Base-by-base conservation (phyloP, 1,284 basidiomycete genomes). In the Fomitopsis schrenkii region DNA sequence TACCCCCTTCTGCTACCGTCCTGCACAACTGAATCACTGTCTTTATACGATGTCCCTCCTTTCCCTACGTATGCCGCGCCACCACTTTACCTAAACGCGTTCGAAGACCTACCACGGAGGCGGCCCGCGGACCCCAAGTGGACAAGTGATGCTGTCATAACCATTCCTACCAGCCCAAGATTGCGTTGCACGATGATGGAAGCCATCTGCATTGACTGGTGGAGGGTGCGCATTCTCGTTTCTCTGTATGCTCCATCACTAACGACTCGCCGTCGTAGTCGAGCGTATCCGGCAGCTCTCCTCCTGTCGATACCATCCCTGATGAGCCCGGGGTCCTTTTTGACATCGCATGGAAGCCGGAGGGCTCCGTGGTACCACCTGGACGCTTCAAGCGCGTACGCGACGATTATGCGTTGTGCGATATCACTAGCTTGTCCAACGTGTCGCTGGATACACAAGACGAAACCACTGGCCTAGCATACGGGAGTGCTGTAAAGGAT, bases 161-260 rank as follows among this genome's bases (percentile, higher is more conserved):
- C 81, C n/a, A 71, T 74, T 33, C 84, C 84, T 9, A 86, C 84
- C 0, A 68, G 74, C n/a, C 82, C 82, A 36, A 79, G 85, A 45
- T 75, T 87, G 63, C 77, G 73, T 57, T 65, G 76, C 55, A 77
- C 86, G 74, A 68, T 82, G 33, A 79, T 76, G 66, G 84, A 86
- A 68, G 77, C 75, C 45, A 66, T 83, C 36, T 80, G 76, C 60
- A 76, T 86, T 38, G 72, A 74, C 58, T 76, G 76, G 63, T 87
- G 85, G 85, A 74, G 76, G 62, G 85, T 76, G 17, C 58, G 50
- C 58, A 38, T 35, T 19, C 36, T 40, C 30, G 33, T 5, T 15
- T 14, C 17, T 56, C 0, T 55, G 15, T 46, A 10, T 50, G 17
- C 19, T 60, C 7, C 36, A 50, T 33, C 15, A 17, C 48, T 50